These are phyloP conservation scores for Apiospora pterosperma DNA, from an alignment of 2,329 filamentous ascomycete species.

Conservation along the genomic window DNA sequence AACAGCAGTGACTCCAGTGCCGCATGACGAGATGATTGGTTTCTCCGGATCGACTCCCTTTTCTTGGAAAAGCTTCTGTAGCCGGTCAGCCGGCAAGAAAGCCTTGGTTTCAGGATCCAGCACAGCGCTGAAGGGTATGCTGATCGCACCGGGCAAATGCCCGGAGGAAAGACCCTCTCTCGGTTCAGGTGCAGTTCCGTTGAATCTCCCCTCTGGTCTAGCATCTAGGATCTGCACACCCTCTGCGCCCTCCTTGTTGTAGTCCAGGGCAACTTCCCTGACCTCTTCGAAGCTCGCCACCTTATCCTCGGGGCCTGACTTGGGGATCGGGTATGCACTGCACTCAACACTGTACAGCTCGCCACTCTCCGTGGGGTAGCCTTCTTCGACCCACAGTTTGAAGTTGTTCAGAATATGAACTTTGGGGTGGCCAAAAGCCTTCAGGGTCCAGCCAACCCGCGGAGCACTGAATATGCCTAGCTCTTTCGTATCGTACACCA, in stretches of 20 bases:
- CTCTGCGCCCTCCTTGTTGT: conserved; percentile 79
- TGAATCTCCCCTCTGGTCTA: conserved; percentile 73
- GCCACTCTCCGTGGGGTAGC: conserved; percentile 78
- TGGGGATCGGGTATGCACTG: conserved; percentile 61
- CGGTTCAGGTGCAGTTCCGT: conserved; percentile 81
- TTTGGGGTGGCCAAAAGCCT: conserved; percentile 81
- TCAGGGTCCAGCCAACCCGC: conserved; percentile 89
- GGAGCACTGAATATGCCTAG: conserved; percentile 92
- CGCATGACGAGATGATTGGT: conserved; percentile 84
- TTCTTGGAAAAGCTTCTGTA: conserved; percentile 72
- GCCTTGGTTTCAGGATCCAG: conserved; percentile 82
- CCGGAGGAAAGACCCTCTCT: conserved; percentile 82
- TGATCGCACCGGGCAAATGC: conserved; percentile 86
- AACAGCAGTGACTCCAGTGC: conserved; percentile 90
- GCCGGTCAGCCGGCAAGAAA: conserved; percentile 66
- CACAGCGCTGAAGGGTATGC: conserved; percentile 73
- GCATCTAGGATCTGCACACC: conserved; percentile 89
- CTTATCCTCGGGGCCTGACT: conserved; percentile 52
- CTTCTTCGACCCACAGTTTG: conserved; percentile 84
- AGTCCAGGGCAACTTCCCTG: conserved; percentile 69
- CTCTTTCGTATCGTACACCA: conserved; percentile 91
- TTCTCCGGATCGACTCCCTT: conserved; percentile 76
- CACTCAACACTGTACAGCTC: conserved; percentile 65
- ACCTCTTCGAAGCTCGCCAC: conserved; percentile 83
- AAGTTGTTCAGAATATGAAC: conserved; percentile 97